These are phyloP conservation scores for Leccinum pachyderme DNA, from an alignment of 1,284 basidiomycete genomes.

Conservation along the genomic window DNA sequence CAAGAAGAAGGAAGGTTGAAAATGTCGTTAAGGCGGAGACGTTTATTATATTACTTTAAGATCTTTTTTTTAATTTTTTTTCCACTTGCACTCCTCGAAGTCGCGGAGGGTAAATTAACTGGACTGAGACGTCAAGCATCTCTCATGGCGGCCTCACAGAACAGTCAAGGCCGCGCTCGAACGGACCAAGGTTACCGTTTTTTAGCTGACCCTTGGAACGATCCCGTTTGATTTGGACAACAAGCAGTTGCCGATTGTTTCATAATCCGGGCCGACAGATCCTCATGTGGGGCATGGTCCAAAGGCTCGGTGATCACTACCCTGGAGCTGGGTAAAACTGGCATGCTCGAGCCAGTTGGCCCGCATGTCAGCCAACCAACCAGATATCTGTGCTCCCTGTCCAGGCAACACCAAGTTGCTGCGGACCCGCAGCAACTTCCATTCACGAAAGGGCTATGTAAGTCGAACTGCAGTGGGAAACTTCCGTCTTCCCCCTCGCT, in stretches of 20 bases:
- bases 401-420: neutral
- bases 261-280: neutral
- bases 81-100: neutral
- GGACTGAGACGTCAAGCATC: slow-evolving; percentile 10
- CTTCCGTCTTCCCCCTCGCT: slow-evolving; percentile 2
- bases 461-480: neutral
- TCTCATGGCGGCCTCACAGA: neutral
- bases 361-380: neutral
- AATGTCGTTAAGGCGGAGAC: slow-evolving; percentile 29
- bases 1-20: slow-evolving; percentile 7
- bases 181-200: neutral
- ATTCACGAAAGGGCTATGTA: neutral
- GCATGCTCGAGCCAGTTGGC: slow-evolving; percentile 8
- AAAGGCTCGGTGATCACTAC: neutral
- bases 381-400: no score
- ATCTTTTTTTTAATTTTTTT: neutral
- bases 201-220: slow-evolving; percentile 1
- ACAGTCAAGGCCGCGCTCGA: slow-evolving; percentile 9
- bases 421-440: neutral
- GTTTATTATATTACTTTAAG: slow-evolving; percentile 10
- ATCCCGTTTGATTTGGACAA: slow-evolving; percentile 5
- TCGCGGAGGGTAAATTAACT: slow-evolving; percentile 3
- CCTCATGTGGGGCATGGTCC: neutral
- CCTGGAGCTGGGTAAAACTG: slow-evolving; percentile 8
- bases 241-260: neutral